A percentile compares a stretch with the other conserved stretches of the same genome.
These are phyloP conservation scores for Madurella fahalii DNA, from an alignment of 2,329 filamentous ascomycete genomes.

Conservation along the genomic window DNA sequence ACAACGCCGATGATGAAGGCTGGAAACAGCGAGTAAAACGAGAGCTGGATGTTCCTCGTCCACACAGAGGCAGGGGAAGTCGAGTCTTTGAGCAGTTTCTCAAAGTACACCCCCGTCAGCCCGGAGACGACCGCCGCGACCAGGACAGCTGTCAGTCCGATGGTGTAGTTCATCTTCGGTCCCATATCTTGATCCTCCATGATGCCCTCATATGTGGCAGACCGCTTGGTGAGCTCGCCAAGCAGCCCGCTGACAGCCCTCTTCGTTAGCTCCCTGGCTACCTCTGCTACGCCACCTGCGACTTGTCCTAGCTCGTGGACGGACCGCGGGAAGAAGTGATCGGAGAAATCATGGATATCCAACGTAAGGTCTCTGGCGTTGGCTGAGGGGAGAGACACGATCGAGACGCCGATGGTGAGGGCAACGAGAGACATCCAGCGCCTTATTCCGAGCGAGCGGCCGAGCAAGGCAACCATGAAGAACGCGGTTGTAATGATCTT, in stretches of 20 bases:
- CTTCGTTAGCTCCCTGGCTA: conserved; percentile 48
- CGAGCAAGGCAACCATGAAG: conserved; percentile 76
- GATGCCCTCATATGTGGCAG: conserved; percentile 88
- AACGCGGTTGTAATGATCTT: conserved; percentile 84
- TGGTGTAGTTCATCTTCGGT: conserved; percentile 66
- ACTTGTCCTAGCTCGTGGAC: conserved; percentile 70
- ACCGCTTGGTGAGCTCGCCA: conserved; percentile 57
- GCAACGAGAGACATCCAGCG: conserved; percentile 79
- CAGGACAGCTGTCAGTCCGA: conserved; percentile 75
- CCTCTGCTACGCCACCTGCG: conserved; percentile 48
- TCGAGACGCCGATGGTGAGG: conserved; percentile 74
- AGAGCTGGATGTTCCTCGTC: conserved; percentile 92
- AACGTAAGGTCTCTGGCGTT: conserved; percentile 52
- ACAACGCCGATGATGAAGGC: conserved; percentile 82
- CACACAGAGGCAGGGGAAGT: conserved; percentile 72
- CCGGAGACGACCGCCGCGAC: conserved; percentile 76
- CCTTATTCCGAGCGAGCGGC: conserved; percentile 62
- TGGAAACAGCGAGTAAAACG: conserved; percentile 89
- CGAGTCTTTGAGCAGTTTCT: conserved; percentile 90
- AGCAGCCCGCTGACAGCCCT: conserved; percentile 38
- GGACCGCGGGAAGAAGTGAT: conserved; percentile 72
- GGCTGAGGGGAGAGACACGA: conserved; percentile 74
- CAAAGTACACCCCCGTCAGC: conserved; percentile 79
- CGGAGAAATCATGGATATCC: conserved; percentile 59
- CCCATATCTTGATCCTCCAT: conserved; percentile 55